Evolutionary conservation across 495 filamentous ascomycete species (phyloP).

Genomic region (Neurospora sp.): DNA sequence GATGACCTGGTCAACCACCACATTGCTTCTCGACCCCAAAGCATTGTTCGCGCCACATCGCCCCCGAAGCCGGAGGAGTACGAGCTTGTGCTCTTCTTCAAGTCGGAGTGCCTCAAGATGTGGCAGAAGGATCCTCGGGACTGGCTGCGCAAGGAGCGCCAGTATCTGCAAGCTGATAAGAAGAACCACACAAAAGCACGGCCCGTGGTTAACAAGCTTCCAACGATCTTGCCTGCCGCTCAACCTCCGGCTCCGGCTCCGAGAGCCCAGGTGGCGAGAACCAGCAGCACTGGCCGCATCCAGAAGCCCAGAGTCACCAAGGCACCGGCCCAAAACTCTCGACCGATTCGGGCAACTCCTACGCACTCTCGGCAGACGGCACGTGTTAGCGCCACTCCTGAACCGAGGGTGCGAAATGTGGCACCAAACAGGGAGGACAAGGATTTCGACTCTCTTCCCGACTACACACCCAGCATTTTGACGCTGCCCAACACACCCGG

Average conservation of each 20-base stretch:
- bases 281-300: conserved; percentile 37
- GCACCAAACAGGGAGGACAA: conserved; percentile 67
- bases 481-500: conserved; percentile 51
- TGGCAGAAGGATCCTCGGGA: conserved; percentile 48
- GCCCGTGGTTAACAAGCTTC: conserved; percentile 17
- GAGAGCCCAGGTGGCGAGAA: conserved; percentile 27
- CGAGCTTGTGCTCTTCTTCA: conserved; percentile 53
- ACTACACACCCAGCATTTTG: conserved; percentile 65
- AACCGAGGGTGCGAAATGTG: conserved; percentile 30
- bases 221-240: conserved; percentile 34
- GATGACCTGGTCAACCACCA: conserved; percentile 48
- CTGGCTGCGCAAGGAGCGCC: conserved; percentile 56
- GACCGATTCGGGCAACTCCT: conserved; percentile 24
- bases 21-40: conserved; percentile 50
- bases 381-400: conserved; percentile 37
- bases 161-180: conserved; percentile 44
- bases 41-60: conserved; percentile 44
- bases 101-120: conserved; percentile 49
- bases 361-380: conserved; percentile 16
- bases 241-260: conserved; percentile 22
- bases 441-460: conserved; percentile 67
- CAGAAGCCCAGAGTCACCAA: conserved; percentile 17
- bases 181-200: conserved; percentile 20
- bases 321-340: conserved; percentile 11
- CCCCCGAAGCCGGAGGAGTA: conserved; percentile 65